Evolutionary conservation across 805 yeast genomes (phyloP), one percentile per base, ranked within the genome.

Genomic region (Myxozyma melibiosi): DNA sequence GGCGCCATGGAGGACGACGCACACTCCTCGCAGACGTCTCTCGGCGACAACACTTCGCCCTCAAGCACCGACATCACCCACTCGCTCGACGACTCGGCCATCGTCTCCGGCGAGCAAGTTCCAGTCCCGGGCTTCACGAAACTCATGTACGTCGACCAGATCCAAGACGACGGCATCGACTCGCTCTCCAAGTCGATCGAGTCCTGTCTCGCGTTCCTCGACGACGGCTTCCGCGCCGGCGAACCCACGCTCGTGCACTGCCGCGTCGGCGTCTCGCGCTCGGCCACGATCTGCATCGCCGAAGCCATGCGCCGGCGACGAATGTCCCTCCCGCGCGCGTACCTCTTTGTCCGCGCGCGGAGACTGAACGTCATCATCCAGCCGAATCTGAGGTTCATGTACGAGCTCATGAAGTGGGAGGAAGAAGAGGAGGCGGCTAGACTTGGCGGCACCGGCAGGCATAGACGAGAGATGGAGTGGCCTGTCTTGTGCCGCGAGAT

Each of bases 231-330:
- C 61, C 63, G 70, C 20, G 63, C 64, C 0, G 73, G 72, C 35
- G 82, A 81, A 22, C 66, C 80, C 44, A 82, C 85, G 1, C 75
- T 92, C 58, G 91, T 92, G 9, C 98, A 92, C 70, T 92, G 98
- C 67, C 87, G 96, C 68, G 97, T 90, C 46, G 98, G 98, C 0
- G 98, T 92, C 2, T 88, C 96, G 0, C 76, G 98, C 53, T 88
- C 96, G 2, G 98, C 97, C 0, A 89, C 97, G 0, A 95, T 92
- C 9, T 92, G 95, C 65, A 92, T 92, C 64, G 97, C 97, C 1
- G 97, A 90, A 68, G 92, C 89, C 37, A 91, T 92, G 96, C 81
- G 82, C 64, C 73, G 96, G 39, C 72, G 87, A 51, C 73, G 80
- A 14, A 74, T 89, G 52, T 81, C 83, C 41, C 73, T 92, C 28